A percentile compares a stretch with the other conserved stretches of the same genome.
Conservation (phyloP, 2,329 filamentous ascomycete genomes). For the Hypoxylon sp. region DNA sequence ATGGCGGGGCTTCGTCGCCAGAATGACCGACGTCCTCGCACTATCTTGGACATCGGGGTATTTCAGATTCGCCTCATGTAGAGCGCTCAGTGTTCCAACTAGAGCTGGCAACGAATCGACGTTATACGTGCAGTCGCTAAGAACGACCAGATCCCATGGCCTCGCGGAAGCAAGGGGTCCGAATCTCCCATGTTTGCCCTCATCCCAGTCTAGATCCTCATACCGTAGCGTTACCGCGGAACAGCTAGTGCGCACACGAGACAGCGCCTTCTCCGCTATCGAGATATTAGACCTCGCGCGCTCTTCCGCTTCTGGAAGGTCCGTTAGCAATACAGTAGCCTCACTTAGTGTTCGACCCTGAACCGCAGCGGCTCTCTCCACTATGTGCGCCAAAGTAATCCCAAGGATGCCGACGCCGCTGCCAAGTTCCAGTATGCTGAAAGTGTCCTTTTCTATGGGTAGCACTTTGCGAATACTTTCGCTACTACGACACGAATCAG, state of each 20-base stretch:
- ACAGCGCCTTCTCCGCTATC: constrained; percentile 30
- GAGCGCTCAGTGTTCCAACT: constrained; percentile 66
- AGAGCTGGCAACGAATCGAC: constrained; percentile 68
- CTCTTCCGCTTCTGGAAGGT: constrained; percentile 68
- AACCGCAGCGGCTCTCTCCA: constrained; percentile 44
- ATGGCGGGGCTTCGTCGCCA: constrained; percentile 71
- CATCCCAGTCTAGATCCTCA: constrained; percentile 71
- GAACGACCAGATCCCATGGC: constrained; percentile 67
- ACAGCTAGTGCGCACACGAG: neutral
- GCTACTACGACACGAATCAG: constrained; percentile 43
- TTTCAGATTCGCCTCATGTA: constrained; percentile 59
- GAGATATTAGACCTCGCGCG: constrained; percentile 65
- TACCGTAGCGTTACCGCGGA: constrained; percentile 57
- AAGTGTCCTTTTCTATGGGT: constrained; percentile 45
- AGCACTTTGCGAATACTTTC: constrained; percentile 36
- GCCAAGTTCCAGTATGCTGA: constrained; percentile 69
- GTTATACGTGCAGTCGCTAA: constrained; percentile 75
- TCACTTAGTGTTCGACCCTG: constrained; percentile 36
- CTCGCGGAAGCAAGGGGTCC: constrained; percentile 58
- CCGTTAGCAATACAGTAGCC: constrained; percentile 65
- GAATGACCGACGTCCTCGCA: constrained; percentile 61
- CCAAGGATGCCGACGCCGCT: constrained; percentile 71
- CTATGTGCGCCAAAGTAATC: constrained; percentile 61
- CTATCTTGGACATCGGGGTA: constrained; percentile 8
- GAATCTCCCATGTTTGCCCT: constrained; percentile 63